Evolutionary conservation across 345 rosid genomes (phyloP).

Genomic region (Brassica napus): DNA sequence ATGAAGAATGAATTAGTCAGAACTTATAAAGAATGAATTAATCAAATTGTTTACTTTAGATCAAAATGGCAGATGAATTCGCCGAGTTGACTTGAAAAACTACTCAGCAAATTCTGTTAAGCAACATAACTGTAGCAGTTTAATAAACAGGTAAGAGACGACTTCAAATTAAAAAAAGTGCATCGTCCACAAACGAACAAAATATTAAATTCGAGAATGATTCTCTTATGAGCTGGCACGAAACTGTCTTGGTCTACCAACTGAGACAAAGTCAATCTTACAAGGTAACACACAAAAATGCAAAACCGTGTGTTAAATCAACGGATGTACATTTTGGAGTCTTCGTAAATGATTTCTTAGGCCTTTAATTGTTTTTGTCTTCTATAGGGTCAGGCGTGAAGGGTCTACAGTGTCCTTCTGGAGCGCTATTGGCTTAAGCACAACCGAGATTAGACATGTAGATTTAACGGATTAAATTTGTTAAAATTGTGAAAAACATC

Average conservation of each 20-base stretch:
- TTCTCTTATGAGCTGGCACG: constrained; percentile 32
- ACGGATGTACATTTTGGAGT: constrained; percentile 27
- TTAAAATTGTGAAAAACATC: background rate
- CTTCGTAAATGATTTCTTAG: constrained; percentile 7
- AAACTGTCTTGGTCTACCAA: constrained; percentile 23
- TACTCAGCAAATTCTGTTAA: background rate
- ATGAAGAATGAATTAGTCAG: constrained; percentile 3
- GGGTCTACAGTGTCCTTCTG: constrained; percentile 11
- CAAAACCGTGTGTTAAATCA: constrained; percentile 21
- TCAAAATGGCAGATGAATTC: background rate
- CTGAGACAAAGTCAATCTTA: constrained; percentile 24
- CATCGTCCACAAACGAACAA: constrained; percentile 28
- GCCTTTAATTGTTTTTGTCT: constrained; percentile 27
- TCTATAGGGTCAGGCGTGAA: constrained; percentile 17
- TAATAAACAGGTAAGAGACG: background rate
- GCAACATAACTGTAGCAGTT: background rate
- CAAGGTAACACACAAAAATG: background rate
- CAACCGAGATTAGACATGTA: constrained; percentile 3
- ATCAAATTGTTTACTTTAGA: constrained; percentile 7
- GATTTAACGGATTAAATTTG: background rate
- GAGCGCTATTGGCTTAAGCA: constrained; percentile 9
- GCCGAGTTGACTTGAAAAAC: constrained; percentile 11
- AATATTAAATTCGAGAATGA: constrained; percentile 26
- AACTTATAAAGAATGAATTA: constrained; percentile 4
- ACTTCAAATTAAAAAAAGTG: background rate